These are phyloP conservation scores for Mycena rosella DNA, from an alignment of 768 basidiomycete species.

Conservation along the genomic window DNA sequence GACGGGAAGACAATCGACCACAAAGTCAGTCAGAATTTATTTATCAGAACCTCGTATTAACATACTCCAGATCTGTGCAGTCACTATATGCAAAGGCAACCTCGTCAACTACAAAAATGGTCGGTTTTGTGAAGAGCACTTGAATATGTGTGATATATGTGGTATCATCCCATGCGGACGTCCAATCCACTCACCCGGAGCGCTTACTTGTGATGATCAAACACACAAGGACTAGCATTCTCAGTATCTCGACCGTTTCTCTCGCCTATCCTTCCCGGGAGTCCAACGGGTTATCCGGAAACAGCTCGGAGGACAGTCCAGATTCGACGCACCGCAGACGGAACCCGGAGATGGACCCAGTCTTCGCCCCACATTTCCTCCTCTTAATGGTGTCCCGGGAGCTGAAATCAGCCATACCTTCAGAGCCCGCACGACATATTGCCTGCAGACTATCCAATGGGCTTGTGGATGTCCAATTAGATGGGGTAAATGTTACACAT, in stretches of 20 bases:
- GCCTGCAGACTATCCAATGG: conserved; percentile 4
- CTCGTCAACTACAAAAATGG: conserved; percentile 47
- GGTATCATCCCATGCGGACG: conserved; percentile 42
- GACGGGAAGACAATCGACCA: conserved; percentile 49
- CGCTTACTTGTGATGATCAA: conserved; percentile 35
- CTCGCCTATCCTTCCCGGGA: too few species aligned
- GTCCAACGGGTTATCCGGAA: conserved; percentile 41
- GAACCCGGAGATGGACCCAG: neutral
- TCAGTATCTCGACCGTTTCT: neutral
- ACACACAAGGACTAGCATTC: conserved; percentile 38
- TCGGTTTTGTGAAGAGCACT: conserved; percentile 44
- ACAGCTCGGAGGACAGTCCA: neutral
- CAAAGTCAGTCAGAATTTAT: conserved; percentile 28
- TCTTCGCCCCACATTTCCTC: neutral
- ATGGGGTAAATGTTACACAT: conserved; percentile 12
- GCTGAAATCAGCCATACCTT: neutral
- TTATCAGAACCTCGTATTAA: neutral
- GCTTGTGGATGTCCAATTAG: neutral
- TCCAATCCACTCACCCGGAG: conserved; percentile 10
- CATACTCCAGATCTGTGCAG: conserved; percentile 41
- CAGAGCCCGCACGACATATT: neutral
- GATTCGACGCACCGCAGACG: neutral
- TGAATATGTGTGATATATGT: conserved; percentile 34
- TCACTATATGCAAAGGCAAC: conserved; percentile 36
- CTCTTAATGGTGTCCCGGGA: neutral